Evolutionary conservation across 225 moss, liverwort and hornwort species (phyloP), one percentile per base, ranked within the genome.

Genomic region (Asterella californica): DNA sequence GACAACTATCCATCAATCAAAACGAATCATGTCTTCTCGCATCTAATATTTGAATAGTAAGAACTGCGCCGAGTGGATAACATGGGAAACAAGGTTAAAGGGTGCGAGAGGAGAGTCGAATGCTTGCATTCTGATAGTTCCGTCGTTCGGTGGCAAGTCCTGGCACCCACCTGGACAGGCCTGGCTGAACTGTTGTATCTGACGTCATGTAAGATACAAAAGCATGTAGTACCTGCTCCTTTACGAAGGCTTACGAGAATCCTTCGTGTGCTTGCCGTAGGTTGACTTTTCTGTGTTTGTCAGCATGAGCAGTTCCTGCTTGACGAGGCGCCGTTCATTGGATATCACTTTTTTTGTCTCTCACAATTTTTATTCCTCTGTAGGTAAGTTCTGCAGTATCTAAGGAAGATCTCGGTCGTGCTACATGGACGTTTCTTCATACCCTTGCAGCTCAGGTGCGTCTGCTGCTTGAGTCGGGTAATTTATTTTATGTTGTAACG

Each of bases 361-460:
- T 34, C 18, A 5, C 8, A 22, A 33, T 38, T 21, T 37, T 27
- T 38, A 8, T 62, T 37, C 36, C 15, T 42, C 42, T 37, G 36
- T 46, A 76, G 76, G 15, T 62, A 38, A 76, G 36, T 38, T 82
- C 81, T 80, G 84, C 93, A 19, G 90, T 99, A 63, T 63, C 95
- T 4, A 99, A 89, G 81, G 99, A 99, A 82, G 95, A 99, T 57
- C 82, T 95, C 27, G 99, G 99, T 57, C 90, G 99, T 76, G 90
- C 93, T 72, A 99, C 99, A 11, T 99, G 99, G 99, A 93, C 90
- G 49, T 90, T 99, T 83, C 92, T 99, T 79, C 99, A 99, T 78
- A 99, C 93, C 24, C 78, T 99, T 70, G 90, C 99, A 81, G 91
- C 93, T 32, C 95, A 94, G 94, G 97, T 99, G 76, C 27, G 29